Base-by-base conservation (phyloP, 2,329 filamentous ascomycete species). In the Juglanconis sp. region DNA sequence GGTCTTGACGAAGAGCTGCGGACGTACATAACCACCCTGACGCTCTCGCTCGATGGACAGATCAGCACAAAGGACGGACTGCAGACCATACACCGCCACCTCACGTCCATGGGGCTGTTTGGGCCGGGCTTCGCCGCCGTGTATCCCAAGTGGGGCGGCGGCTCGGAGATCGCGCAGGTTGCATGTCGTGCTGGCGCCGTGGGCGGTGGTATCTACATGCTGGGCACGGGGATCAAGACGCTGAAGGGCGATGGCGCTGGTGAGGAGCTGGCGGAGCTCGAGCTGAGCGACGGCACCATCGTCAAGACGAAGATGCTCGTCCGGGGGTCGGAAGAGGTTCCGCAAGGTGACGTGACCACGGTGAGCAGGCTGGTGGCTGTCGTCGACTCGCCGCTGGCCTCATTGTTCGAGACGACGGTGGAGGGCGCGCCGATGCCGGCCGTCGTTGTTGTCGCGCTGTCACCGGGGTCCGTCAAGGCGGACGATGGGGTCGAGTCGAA, bases 141-240 rank as follows among this genome's bases (percentile, higher is more conserved):
- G 11, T 85, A 96, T 66, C 89, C 93, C 30, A 97, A 96, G 79
- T 99, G 92, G 88, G 94, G 94, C 51, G 92, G 94, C 34, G 81
- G 90, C 51, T 89, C 92, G 36, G 94, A 99, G 74, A 86, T 98
- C 62, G 87, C 90, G 35, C 94, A 99, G 77, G 92, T 96, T 31
- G 91, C 88, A 4, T 98, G 95, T 72, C 89, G 94, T 66, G 92
- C 94, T 44, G 87, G 88, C 63, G 94, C 94, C 24, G 95, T 99
- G 6, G 94, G 94, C 40, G 95, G 95, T 52, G 91, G 88, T 10
- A 85, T 96, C 3, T 98, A 98, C 75, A 91, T 96, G 72, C 84
- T 98, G 15, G 89, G 87, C 48, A 88, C 88, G 53, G 87, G 87
- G 9, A 77, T 95, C 57, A 72, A 81, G 49, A 66, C 70, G 15